Percentiles rank a stretch among this genome's conserved stretches.
Evolutionary conservation across 345 rosid genomes (phyloP).

Genomic region (Hibiscus mutabilis): DNA sequence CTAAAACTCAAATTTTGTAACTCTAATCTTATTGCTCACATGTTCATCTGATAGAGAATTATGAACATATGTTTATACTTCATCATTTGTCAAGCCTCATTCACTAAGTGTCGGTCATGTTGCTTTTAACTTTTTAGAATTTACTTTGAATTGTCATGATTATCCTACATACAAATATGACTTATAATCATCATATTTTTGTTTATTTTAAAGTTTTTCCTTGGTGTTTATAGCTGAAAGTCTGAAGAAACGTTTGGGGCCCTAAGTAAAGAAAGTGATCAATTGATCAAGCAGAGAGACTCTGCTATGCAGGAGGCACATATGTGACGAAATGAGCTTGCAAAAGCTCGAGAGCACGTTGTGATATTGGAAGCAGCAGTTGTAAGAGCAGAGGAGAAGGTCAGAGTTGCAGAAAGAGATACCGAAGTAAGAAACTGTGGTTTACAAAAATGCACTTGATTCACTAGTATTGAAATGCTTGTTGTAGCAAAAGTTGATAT

Average conservation of each 20-base stretch:
- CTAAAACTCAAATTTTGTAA: not conserved
- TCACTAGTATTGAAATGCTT: not conserved
- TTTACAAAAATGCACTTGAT: no score
- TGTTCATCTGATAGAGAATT: not conserved
- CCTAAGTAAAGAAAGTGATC: slow-evolving; percentile 67
- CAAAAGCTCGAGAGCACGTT: slow-evolving; percentile 85
- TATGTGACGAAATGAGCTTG: slow-evolving; percentile 94
- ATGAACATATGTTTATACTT: slow-evolving; percentile 1
- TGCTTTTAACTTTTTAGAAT: no score
- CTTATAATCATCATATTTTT: no score
- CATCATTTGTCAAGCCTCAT: no score
- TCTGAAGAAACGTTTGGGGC: slow-evolving; percentile 52
- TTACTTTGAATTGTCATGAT: no score
- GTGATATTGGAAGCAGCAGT: slow-evolving; percentile 92
- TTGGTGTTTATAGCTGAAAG: slow-evolving; percentile 52
- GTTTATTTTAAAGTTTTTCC: slow-evolving; percentile 12
- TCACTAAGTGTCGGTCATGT: no score
- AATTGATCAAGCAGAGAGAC: slow-evolving; percentile 77
- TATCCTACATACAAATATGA: no score
- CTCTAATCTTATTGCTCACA: not conserved
- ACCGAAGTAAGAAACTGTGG: no score
- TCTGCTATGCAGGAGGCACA: slow-evolving; percentile 83
- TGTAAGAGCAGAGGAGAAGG: slow-evolving; percentile 88
- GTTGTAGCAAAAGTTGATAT: not conserved
- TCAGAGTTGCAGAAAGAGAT: slow-evolving; percentile 69